Conservation (phyloP, 1,284 basidiomycete genomes). For the Puccinia horiana region DNA sequence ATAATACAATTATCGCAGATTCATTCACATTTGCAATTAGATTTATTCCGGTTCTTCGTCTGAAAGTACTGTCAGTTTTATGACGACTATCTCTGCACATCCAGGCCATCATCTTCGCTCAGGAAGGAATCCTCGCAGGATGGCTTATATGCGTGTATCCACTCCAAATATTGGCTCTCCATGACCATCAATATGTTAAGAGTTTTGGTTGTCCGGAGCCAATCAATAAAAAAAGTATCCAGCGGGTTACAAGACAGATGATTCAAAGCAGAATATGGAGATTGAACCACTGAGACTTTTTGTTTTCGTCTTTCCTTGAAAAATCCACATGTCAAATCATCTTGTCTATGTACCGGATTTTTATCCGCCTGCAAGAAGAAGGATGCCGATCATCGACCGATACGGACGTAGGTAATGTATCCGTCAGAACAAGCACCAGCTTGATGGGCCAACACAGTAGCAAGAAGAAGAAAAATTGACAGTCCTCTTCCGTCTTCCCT, state of each 20-base stretch:
- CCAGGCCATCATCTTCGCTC: background rate
- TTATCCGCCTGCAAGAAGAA: background rate
- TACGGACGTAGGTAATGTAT: background rate
- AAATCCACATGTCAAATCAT: background rate
- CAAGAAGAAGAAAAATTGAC: no score
- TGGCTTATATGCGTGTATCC: background rate
- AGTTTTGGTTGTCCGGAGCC: no score
- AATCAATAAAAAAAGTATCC: no score
- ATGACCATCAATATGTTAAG: background rate
- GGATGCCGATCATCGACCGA: background rate
- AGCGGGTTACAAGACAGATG: no score
- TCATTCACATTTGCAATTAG: background rate
- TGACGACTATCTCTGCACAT: background rate
- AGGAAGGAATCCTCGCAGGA: background rate
- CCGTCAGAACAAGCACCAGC: background rate
- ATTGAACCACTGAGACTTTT: background rate
- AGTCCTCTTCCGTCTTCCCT: background rate
- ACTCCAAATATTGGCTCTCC: background rate
- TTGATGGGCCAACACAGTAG: background rate
- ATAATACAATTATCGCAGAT: background rate
- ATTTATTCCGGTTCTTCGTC: background rate
- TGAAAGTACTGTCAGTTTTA: background rate
- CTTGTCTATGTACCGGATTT: background rate
- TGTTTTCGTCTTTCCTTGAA: background rate
- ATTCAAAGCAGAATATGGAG: no score